Evolutionary conservation across 768 basidiomycete species (phyloP).

Genomic region (Russula brevipes): DNA sequence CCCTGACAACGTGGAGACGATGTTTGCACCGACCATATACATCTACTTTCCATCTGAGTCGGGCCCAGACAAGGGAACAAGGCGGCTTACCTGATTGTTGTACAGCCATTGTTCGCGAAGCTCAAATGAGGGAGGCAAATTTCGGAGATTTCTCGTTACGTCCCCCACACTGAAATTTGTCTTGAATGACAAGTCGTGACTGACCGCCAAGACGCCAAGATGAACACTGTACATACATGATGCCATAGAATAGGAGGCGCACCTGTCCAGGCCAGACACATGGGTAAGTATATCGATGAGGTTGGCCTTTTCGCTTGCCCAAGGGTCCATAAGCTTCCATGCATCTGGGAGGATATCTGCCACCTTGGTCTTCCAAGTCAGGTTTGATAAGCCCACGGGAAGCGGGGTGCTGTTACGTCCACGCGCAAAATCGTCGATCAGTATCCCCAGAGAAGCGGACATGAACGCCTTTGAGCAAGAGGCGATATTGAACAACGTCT

Average conservation of each 20-base stretch:
- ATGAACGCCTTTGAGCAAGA: conserved; percentile 41
- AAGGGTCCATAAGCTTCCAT: conserved; percentile 42
- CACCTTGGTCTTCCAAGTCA: conserved; percentile 38
- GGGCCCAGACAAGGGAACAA: background rate
- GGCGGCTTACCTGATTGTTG: conserved; percentile 34
- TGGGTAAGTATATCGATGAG: conserved; percentile 40
- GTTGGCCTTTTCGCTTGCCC: conserved; percentile 36
- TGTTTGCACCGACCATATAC: conserved; percentile 35
- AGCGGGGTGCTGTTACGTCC: conserved; percentile 35
- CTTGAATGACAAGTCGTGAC: conserved; percentile 12
- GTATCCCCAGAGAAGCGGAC: conserved; percentile 36
- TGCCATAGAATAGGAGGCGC: background rate
- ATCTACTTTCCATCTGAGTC: conserved; percentile 31
- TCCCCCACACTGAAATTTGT: background rate
- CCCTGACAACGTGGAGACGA: conserved; percentile 35
- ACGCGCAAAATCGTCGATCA: conserved; percentile 39
- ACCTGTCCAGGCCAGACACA: conserved; percentile 39
- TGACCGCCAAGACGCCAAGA: background rate
- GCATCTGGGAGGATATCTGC: conserved; percentile 33
- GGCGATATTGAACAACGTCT: conserved; percentile 39
- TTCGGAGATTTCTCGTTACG: conserved; percentile 27
- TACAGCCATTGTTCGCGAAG: conserved; percentile 39
- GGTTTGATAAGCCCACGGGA: conserved; percentile 29
- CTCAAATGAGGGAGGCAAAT: conserved; percentile 35
- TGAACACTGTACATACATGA: background rate